Percentiles rank a stretch among this genome's conserved stretches.
Evolutionary conservation across 768 basidiomycete genomes (phyloP).

Genomic region (Pseudohyphozyma bogoriensis): DNA sequence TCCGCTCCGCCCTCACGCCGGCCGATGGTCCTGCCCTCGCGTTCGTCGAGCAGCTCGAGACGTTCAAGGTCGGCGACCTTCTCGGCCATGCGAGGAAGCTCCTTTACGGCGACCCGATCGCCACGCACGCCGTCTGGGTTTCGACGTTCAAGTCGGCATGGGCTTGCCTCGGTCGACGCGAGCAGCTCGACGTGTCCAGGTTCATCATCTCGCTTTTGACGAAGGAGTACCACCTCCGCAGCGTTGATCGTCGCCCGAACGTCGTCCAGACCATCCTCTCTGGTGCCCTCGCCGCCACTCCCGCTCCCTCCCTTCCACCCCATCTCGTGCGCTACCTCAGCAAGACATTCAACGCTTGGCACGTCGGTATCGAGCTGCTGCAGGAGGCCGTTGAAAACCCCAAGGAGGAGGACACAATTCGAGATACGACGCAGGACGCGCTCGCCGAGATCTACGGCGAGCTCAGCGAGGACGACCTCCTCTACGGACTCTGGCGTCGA

Average conservation of each 20-base stretch:
- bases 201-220: conserved; percentile 82
- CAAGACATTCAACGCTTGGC: conserved; percentile 95
- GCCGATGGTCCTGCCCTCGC: neutral
- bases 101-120: conserved; percentile 63
- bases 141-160: conserved; percentile 77
- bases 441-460: conserved; percentile 93
- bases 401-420: conserved; percentile 55
- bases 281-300: conserved; percentile 72
- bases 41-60: conserved; percentile 25
- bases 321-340: conserved; percentile 92
- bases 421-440: conserved; percentile 78
- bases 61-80: conserved; percentile 42
- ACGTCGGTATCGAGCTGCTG: conserved; percentile 75
- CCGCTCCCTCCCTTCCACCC: conserved; percentile 69
- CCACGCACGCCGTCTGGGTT: conserved; percentile 75
- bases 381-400: conserved; percentile 60
- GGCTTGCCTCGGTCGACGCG: conserved; percentile 70
- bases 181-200: conserved; percentile 78
- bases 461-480: conserved; percentile 88
- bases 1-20: neutral
- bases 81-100: conserved; percentile 72
- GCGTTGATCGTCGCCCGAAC: conserved; percentile 80
- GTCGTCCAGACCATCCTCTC: conserved; percentile 81
- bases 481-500: conserved; percentile 89
- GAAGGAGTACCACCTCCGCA: conserved; percentile 85